phyloP scores from a whole-genome alignment of 441 rosid genomes.

The Gossypium lobatum region DNA sequence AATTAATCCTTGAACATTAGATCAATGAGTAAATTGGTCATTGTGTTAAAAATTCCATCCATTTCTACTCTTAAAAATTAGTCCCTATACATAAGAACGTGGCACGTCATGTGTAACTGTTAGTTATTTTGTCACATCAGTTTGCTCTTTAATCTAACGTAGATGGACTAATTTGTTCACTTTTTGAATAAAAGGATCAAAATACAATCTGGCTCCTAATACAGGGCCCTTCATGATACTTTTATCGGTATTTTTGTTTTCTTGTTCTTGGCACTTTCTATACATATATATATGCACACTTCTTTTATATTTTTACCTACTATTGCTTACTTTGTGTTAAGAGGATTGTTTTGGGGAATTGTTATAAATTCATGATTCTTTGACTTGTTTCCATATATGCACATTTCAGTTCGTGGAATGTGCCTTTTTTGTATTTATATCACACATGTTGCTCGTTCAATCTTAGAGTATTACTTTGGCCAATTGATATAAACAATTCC shows the following conservation, averaged over 20 bases:
- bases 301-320: not conserved
- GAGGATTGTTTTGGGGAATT: not conserved
- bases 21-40: no score
- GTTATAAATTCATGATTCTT: not conserved
- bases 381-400: not conserved
- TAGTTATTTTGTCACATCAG: no score
- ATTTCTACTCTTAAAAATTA: no score
- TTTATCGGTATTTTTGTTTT: not conserved
- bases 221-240: no score
- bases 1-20: no score
- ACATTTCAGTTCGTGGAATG: not conserved
- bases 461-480: not conserved
- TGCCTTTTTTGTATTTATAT: not conserved
- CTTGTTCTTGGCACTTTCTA: not conserved
- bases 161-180: no score
- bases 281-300: not conserved
- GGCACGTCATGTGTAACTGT: no score
- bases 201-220: no score
- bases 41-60: no score
- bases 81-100: no score
- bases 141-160: no score
- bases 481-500: slow-evolving; percentile 10
- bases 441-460: not conserved
- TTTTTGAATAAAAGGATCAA: no score
- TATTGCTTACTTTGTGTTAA: not conserved